phyloP scores from a whole-genome alignment of 2,329 filamentous ascomycete genomes.

The Phyllosticta capitalensis region DNA sequence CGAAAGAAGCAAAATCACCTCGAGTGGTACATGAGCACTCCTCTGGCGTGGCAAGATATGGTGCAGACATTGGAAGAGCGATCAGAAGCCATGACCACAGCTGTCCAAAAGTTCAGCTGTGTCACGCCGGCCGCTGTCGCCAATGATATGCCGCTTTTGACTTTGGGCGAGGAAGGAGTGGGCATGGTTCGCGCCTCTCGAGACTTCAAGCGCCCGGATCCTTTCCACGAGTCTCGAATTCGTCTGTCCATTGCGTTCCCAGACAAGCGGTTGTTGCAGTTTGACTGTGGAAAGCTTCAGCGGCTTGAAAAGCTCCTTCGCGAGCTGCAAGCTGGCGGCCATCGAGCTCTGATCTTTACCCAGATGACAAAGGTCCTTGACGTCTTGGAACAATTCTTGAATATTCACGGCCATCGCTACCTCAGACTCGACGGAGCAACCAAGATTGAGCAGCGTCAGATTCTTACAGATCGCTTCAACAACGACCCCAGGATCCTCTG shows the following conservation, averaged over 20 bases:
- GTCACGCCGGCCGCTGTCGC: slow-evolving; percentile 84
- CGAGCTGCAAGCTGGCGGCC: slow-evolving; percentile 76
- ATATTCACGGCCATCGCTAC: slow-evolving; percentile 96
- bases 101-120: slow-evolving; percentile 81
- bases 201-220: slow-evolving; percentile 45
- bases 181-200: slow-evolving; percentile 45
- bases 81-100: slow-evolving; percentile 60
- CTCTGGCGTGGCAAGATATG: slow-evolving; percentile 53
- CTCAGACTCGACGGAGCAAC: slow-evolving; percentile 93
- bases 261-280: slow-evolving; percentile 90
- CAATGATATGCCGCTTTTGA: slow-evolving; percentile 61
- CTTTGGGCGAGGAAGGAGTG: slow-evolving; percentile 49
- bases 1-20: slow-evolving; percentile 23
- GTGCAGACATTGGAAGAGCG: slow-evolving; percentile 68
- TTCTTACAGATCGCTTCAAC: slow-evolving; percentile 94
- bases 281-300: slow-evolving; percentile 95
- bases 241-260: slow-evolving; percentile 92
- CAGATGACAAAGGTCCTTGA: slow-evolving; percentile 99
- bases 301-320: slow-evolving; percentile 78
- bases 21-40: slow-evolving; percentile 67
- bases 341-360: slow-evolving; percentile 94
- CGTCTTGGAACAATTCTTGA: slow-evolving; percentile 93
- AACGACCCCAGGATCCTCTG: slow-evolving; percentile 83
- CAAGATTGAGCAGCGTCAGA: slow-evolving; percentile 89
- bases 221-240: slow-evolving; percentile 90